phyloP scores from a whole-genome alignment of 2,329 filamentous ascomycete genomes.

The Myriangium duriaei region DNA sequence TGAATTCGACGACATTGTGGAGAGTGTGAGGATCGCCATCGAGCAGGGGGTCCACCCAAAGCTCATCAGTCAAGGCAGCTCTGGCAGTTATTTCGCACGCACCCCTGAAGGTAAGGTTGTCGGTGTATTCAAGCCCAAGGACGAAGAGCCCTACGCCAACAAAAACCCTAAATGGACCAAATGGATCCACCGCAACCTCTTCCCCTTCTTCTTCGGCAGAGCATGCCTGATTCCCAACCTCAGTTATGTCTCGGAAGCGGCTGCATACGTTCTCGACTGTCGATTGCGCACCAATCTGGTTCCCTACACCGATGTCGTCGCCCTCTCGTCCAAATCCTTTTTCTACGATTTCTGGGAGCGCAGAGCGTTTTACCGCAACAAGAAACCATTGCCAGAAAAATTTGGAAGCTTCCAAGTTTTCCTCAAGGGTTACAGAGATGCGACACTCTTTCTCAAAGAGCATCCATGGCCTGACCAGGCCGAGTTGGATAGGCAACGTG shows the following conservation, averaged over 20 bases:
- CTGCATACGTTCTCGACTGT: conserved; percentile 85
- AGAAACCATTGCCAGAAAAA: conserved; percentile 77
- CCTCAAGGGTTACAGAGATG: conserved; percentile 91
- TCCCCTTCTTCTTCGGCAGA: conserved; percentile 92
- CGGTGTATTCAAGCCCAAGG: conserved; percentile 97
- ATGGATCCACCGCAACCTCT: conserved; percentile 96
- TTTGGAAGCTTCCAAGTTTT: conserved; percentile 96
- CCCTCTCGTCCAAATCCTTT: conserved; percentile 89
- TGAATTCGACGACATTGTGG: conserved; percentile 78
- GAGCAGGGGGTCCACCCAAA: conserved; percentile 83
- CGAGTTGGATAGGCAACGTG: conserved; percentile 38
- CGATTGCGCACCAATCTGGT: conserved; percentile 85
- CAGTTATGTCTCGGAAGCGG: conserved; percentile 94
- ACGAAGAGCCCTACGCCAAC: conserved; percentile 94
- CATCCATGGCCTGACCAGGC: conserved; percentile 95
- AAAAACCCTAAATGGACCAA: conserved; percentile 99
- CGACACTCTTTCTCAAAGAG: conserved; percentile 86
- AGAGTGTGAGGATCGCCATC: conserved; percentile 83
- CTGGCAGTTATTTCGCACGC: conserved; percentile 92
- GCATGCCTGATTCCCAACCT: conserved; percentile 94
- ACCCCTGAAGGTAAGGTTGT: conserved; percentile 88
- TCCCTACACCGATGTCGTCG: conserved; percentile 91
- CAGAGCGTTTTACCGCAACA: conserved; percentile 73
- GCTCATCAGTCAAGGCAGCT: conserved; percentile 94
- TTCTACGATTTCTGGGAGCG: conserved; percentile 98